Base-by-base conservation (phyloP, 2,329 filamentous ascomycete species). In the Chrysosporium queenslandicum region DNA sequence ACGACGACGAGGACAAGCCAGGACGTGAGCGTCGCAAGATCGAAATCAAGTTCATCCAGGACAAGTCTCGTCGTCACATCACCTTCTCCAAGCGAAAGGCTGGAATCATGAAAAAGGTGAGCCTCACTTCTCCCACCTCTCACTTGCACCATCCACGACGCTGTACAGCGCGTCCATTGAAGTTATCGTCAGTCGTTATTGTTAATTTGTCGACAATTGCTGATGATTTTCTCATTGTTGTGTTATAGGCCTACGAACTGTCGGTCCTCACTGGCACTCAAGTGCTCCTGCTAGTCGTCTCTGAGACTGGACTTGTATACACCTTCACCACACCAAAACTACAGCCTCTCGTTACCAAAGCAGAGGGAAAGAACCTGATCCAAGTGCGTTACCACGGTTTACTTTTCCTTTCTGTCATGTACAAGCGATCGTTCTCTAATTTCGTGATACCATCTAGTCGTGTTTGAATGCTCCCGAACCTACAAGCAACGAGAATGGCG, bases 61-160 rank as follows among this genome's bases (percentile, higher is more conserved):
- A 98, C 75, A 98, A 98, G 78, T 97, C 91, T 75, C 89, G 92
- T 75, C 86, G 92, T 58, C 92, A 98, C 77, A 98, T 97, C 70
- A 97, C 92, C 65, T 97, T 98, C 72, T 97, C 91, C 63, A 98
- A 98, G 83, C 88, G 92, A 71, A 98, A 98, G 78, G 92, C 92
- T 53, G 92, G 92, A 64, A 97, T 98, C 73, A 97, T 98, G 92
- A 97, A 98, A 80, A 97, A 97, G 89, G 92, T 96, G 70, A 62
- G n/a, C n/a, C n/a, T n/a, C n/a, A n/a, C n/a, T n/a, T n/a, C n/a
- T n/a, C n/a, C n/a, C n/a, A n/a, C n/a, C n/a, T n/a, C n/a, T n/a
- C n/a, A n/a, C n/a, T n/a, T n/a, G n/a, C n/a, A n/a, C n/a, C n/a
- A 25, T 43, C 23, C 23, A 37, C 2, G 34, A n/a, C 7, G 14